Percentiles rank a stretch among this genome's conserved stretches.
phyloP scores from a whole-genome alignment of 2,329 filamentous ascomycete species.

The Pseudocercospora fijiensis region DNA sequence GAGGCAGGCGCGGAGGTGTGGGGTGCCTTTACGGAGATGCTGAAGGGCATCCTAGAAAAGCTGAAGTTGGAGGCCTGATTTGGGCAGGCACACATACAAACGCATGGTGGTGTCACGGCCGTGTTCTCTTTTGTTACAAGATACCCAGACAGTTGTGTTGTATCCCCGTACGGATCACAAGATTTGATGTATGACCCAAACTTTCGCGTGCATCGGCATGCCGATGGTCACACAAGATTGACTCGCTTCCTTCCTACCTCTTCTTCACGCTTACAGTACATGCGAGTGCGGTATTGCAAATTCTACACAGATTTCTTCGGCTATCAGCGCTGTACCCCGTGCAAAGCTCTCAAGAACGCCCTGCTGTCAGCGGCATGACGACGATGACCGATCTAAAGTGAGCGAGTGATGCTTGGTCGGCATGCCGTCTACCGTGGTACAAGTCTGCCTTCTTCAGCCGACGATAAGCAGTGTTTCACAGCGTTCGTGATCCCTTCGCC shows the following conservation, averaged over 20 bases:
- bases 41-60: conserved; percentile 53
- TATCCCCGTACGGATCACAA: not conserved
- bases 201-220: not conserved
- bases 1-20: conserved; percentile 49
- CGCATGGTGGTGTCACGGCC: conserved; percentile 1
- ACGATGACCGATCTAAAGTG: not conserved
- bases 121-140: not conserved
- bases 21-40: conserved; percentile 53
- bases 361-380: not conserved
- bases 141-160: conserved; percentile 6
- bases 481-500: not conserved
- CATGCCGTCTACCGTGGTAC: not conserved
- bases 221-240: not conserved
- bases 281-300: not conserved
- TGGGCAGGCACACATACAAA: not conserved
- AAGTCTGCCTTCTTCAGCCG: conserved; percentile 2
- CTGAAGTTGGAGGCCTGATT: conserved; percentile 24
- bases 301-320: not conserved
- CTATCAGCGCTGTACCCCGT: not conserved
- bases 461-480: conserved; percentile 3
- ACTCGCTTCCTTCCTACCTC: not conserved
- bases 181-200: not conserved
- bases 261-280: not conserved
- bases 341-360: not conserved
- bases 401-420: not conserved